Evolutionary conservation across 1,139 yeast genomes (phyloP).

Genomic region (Kodamaea plutei): DNA sequence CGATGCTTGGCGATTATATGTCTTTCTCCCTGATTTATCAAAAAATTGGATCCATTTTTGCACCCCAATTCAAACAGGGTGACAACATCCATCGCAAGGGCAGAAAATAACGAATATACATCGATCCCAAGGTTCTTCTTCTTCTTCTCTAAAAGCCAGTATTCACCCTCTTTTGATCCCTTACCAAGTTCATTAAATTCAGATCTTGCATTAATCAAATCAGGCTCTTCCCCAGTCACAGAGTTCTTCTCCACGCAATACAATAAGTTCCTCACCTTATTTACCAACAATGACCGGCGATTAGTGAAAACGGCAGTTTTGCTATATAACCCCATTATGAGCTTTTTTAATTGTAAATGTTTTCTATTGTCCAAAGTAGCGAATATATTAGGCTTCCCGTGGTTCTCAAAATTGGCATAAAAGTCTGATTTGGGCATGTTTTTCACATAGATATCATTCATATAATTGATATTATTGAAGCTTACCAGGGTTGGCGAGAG

Average conservation of each 20-base stretch:
- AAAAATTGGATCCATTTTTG: slow-evolving; percentile 39
- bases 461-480: slow-evolving; percentile 42
- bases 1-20: slow-evolving; percentile 47
- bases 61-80: slow-evolving; percentile 59
- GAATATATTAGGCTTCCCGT: slow-evolving; percentile 56
- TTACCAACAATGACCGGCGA: slow-evolving; percentile 17
- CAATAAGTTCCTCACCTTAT: slow-evolving; percentile 25
- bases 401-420: slow-evolving; percentile 61
- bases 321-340: slow-evolving; percentile 46
- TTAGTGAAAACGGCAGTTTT: slow-evolving; percentile 40
- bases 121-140: slow-evolving; percentile 41
- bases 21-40: slow-evolving; percentile 35
- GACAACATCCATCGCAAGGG: slow-evolving; percentile 72
- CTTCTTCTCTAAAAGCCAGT: slow-evolving; percentile 33
- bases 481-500: slow-evolving; percentile 62
- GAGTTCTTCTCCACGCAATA: slow-evolving; percentile 26
- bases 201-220: slow-evolving; percentile 29
- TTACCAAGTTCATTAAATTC: slow-evolving; percentile 33
- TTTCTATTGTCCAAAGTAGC: slow-evolving; percentile 46
- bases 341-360: slow-evolving; percentile 49
- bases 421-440: slow-evolving; percentile 59
- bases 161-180: slow-evolving; percentile 21
- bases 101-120: slow-evolving; percentile 57
- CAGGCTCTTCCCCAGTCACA: slow-evolving; percentile 32
- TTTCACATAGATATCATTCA: slow-evolving; percentile 53